phyloP scores from a whole-genome alignment of 441 rosid species.

The Populus hybrid region DNA sequence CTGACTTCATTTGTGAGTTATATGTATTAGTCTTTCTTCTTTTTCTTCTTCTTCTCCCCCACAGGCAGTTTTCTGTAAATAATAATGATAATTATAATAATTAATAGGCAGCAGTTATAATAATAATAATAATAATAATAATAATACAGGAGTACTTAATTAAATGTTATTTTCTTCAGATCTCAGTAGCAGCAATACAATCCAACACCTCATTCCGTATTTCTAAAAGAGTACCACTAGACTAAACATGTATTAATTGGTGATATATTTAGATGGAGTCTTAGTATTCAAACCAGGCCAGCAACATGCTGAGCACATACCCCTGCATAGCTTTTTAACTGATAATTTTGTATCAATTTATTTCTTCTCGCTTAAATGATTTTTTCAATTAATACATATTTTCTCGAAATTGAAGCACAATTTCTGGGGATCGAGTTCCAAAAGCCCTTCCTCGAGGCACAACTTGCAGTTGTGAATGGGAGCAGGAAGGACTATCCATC shows the following conservation, averaged over 20 bases:
- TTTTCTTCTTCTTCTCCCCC: no score
- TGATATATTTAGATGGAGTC: no score
- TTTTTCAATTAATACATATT: no score
- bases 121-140: no score
- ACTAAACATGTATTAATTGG: no score
- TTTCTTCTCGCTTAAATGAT: neutral
- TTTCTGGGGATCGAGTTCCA: slow-evolving; percentile 49
- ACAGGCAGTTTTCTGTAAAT: no score
- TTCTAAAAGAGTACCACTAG: no score
- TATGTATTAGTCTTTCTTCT: neutral
- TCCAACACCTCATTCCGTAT: no score
- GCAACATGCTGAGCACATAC: neutral
- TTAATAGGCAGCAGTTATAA: no score
- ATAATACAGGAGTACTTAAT: no score
- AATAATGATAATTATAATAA: neutral
- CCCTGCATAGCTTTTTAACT: neutral
- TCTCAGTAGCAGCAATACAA: no score
- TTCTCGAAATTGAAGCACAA: slow-evolving; percentile 37
- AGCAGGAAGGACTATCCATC: slow-evolving; percentile 39
- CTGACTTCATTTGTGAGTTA: slow-evolving; percentile 52
- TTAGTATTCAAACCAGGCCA: neutral
- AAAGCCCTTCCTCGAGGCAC: slow-evolving; percentile 45
- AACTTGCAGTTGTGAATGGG: slow-evolving; percentile 35
- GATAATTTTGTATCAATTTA: neutral
- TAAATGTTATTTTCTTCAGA: no score